Percentiles rank a stretch among this genome's conserved stretches.
phyloP scores from a whole-genome alignment of 176 grass and related monocot species.

The Oryza punctata region DNA sequence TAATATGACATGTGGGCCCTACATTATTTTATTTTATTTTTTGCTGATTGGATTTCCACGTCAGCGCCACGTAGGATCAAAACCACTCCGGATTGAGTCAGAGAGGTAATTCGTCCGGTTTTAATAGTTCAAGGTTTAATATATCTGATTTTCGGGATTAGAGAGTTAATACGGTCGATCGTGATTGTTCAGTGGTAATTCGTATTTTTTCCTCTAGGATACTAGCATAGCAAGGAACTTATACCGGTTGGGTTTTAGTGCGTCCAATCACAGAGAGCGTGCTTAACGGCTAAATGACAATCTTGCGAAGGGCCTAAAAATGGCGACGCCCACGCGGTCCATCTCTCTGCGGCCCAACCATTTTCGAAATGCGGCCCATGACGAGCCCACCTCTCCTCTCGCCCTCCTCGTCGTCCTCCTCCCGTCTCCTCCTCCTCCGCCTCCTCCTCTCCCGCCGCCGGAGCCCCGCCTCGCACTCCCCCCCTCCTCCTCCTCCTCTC shows the following conservation, averaged over 20 bases:
- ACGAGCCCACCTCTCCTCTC: conserved; percentile 39
- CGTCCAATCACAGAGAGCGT: not conserved
- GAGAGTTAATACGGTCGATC: too few species aligned
- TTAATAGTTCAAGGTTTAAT: too few species aligned
- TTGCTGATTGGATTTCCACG: too few species aligned
- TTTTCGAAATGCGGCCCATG: conserved; percentile 43
- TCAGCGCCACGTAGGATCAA: too few species aligned
- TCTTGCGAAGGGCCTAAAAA: not conserved
- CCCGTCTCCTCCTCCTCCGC: conserved; percentile 34
- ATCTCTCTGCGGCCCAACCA: conserved; percentile 22
- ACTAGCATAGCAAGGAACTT: too few species aligned
- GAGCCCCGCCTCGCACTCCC: not conserved
- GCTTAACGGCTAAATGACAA: not conserved
- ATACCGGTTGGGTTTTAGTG: not conserved
- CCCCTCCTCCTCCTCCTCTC: not conserved
- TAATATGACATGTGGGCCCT: too few species aligned
- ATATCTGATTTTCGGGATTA: too few species aligned
- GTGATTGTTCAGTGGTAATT: too few species aligned
- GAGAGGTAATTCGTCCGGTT: too few species aligned
- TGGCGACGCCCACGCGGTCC: not conserved
- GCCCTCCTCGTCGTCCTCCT: conserved; percentile 10
- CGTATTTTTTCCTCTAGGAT: too few species aligned
- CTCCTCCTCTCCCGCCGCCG: conserved; percentile 35
- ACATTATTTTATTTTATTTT: too few species aligned
- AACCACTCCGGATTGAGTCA: too few species aligned